phyloP scores from a whole-genome alignment of 257 asterid species.

The Solanum chaucha region DNA sequence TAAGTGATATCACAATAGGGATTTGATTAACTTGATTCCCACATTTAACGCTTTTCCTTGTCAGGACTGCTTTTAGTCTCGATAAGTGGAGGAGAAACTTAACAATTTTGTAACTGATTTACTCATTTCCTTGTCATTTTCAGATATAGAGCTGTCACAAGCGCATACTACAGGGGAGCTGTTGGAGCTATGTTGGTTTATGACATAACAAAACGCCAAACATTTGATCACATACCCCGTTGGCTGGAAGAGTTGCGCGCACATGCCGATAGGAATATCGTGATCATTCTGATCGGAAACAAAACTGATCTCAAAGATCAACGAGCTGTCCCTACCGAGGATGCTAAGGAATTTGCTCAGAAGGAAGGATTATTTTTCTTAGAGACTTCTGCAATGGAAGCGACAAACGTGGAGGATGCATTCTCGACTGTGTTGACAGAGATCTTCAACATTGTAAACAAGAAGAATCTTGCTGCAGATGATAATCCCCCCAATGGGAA shows the following conservation, averaged over 20 bases:
- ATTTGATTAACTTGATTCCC: neutral
- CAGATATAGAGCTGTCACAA: conserved; percentile 81
- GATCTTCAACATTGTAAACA: conserved; percentile 57
- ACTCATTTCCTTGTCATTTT: neutral
- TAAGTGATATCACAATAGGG: neutral
- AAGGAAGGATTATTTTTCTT: conserved; percentile 67
- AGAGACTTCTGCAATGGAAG: conserved; percentile 65
- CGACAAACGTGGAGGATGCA: conserved; percentile 69
- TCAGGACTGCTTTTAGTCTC: neutral
- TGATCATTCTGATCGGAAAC: conserved; percentile 64
- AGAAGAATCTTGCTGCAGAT: conserved; percentile 46
- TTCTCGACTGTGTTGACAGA: conserved; percentile 53
- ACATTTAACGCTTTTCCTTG: neutral
- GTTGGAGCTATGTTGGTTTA: conserved; percentile 83
- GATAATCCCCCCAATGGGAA: no score
- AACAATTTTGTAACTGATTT: neutral
- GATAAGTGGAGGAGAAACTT: neutral
- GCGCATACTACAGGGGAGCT: conserved; percentile 82
- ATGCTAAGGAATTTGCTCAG: conserved; percentile 68
- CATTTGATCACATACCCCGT: conserved; percentile 78
- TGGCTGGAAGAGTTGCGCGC: conserved; percentile 53
- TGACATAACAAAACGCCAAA: conserved; percentile 59
- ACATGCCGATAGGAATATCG: conserved; percentile 56
- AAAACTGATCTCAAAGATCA: conserved; percentile 65
- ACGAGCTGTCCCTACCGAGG: conserved; percentile 61